Base-by-base conservation (phyloP, 352 stramenopile species). In the Phytophthora quininea region DNA sequence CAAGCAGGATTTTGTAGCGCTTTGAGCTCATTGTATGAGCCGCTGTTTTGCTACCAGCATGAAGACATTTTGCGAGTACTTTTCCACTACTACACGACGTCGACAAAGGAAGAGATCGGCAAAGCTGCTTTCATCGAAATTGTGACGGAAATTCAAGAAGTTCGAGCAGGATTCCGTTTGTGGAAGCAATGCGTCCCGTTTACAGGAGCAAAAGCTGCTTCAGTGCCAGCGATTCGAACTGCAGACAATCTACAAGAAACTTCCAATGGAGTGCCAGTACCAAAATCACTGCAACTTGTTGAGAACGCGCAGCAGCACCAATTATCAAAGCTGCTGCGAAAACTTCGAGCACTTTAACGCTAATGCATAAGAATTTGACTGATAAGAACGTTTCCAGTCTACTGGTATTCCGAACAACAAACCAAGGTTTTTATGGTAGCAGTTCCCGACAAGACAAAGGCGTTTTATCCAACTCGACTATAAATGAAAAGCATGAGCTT, bases 61-160 rank as follows among this genome's bases (percentile, higher is more conserved):
- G 79, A 90, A 48, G 49, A 73, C 0, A 29, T 85, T 3, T 58
- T 92, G 11, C 65, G 58, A 24, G 52, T 51, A 5, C 45, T 90
- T 51, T 89, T 90, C 49, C 51, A 29, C 3, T 86, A 70, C 27
- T 67, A 82, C 19, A 46, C 77, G 3, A 19, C 3, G 27, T 27
- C 29, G 10, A 24, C 31, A 15, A 58, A 42, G 4, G 49, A 12
- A 30, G 74, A 86, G 47, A 87, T 90, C 33, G 62, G 79, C 24
- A 71, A 67, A 53, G 49, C 54, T 15, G 67, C 62, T 6, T 92
- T 90, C 48, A 45, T 89, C n/a, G 79, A 89, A 54, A 84, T 92
- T 29, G 73, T 83, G 24, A 92, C 81, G 0, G 58, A 82, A 48
- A 79, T 90, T 27, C 76, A 86, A 51, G 83, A 92, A 58, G 73